Percentiles rank a stretch among this genome's conserved stretches.
phyloP scores from a whole-genome alignment of 371 early-diverging fungal species.

The Nematocida major region DNA sequence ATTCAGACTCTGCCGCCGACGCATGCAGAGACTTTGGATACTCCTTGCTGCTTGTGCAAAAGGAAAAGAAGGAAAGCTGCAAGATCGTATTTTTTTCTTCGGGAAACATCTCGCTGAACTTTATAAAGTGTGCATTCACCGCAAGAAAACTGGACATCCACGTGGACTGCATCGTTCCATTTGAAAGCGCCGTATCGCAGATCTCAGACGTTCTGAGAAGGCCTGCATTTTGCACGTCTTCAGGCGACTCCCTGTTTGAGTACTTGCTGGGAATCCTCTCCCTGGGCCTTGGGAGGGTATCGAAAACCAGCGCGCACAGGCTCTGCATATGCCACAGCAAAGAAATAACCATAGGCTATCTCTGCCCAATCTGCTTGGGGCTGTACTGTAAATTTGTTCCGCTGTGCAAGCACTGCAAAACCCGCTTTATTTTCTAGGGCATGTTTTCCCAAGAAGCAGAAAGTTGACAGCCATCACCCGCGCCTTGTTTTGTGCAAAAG shows the following conservation, averaged over 20 bases:
- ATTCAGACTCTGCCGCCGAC: neutral
- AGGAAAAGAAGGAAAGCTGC: neutral
- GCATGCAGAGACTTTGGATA: slow-evolving; percentile 27
- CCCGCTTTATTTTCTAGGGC: slow-evolving; percentile 52
- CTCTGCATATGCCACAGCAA: slow-evolving; percentile 62
- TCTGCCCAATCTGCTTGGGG: slow-evolving; percentile 63
- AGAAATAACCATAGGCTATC: slow-evolving; percentile 50
- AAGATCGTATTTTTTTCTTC: slow-evolving; percentile 39
- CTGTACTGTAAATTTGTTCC: slow-evolving; percentile 65
- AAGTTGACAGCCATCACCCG: neutral
- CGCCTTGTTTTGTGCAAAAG: neutral
- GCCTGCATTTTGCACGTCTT: neutral
- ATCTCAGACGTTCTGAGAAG: slow-evolving; percentile 11
- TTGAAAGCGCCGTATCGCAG: slow-evolving; percentile 7
- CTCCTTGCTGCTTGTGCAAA: slow-evolving; percentile 26
- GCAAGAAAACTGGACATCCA: slow-evolving; percentile 29
- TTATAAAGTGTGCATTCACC: slow-evolving; percentile 49
- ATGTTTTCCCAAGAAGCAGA: no score
- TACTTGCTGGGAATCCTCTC: slow-evolving; percentile 21
- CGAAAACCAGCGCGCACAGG: neutral
- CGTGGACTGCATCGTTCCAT: slow-evolving; percentile 28
- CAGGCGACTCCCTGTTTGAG: slow-evolving; percentile 15
- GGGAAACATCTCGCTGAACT: neutral
- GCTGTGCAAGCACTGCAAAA: slow-evolving; percentile 64
- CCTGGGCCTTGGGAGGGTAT: neutral